These are phyloP conservation scores for Alternaria gaisen DNA, from an alignment of 2,329 filamentous ascomycete genomes.

Conservation along the genomic window DNA sequence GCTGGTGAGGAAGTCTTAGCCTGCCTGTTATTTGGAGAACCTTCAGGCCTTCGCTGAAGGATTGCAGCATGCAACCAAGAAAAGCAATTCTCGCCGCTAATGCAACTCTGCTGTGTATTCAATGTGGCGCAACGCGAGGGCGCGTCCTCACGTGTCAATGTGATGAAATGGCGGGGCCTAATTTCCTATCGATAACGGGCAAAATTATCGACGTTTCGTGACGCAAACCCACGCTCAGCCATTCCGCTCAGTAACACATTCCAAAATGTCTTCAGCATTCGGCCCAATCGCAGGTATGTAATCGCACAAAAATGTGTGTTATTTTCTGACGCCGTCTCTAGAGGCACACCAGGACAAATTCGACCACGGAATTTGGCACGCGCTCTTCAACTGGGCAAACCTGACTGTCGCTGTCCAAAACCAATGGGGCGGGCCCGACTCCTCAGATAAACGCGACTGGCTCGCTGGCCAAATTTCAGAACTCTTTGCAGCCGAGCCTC, in stretches of 20 bases:
- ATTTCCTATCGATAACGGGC: constrained; percentile 12
- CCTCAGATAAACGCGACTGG: constrained; percentile 92
- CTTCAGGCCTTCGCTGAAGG: not conserved
- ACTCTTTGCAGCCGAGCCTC: constrained; percentile 68
- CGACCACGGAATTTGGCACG: constrained; percentile 86
- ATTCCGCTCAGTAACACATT: constrained; percentile 6
- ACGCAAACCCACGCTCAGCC: constrained; percentile 13
- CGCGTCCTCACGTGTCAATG: constrained; percentile 6
- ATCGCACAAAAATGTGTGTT: not conserved
- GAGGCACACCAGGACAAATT: constrained; percentile 56
- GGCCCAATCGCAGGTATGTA: constrained; percentile 12
- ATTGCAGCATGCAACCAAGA: not conserved
- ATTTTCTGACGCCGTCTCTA: constrained; percentile 20
- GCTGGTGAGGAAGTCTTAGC: constrained; percentile 46
- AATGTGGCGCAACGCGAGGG: not conserved
- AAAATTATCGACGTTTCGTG: constrained; percentile 12
- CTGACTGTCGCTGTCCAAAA: constrained; percentile 87
- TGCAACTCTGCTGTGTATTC: not conserved
- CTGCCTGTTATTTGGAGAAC: not conserved
- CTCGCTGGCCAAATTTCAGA: constrained; percentile 88
- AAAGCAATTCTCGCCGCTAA: constrained; percentile 6
- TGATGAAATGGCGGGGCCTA: constrained; percentile 2
- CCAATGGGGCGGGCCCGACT: constrained; percentile 86
- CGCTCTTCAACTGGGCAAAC: constrained; percentile 86
- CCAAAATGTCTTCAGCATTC: constrained; percentile 15